Evolutionary conservation across 768 basidiomycete genomes (phyloP).

Genomic region (Goffeauzyma gilvescens): DNA sequence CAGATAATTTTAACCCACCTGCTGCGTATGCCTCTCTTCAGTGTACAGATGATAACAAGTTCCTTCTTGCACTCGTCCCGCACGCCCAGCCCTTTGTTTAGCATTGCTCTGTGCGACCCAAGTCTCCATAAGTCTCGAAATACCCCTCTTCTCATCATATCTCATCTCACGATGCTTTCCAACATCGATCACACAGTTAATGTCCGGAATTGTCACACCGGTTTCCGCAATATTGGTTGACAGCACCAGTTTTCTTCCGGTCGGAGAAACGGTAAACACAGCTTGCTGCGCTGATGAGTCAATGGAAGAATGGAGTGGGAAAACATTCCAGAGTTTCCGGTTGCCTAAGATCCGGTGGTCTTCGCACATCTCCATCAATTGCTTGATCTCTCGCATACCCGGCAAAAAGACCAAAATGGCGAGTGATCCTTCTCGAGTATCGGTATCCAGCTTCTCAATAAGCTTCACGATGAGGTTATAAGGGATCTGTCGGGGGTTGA

Average conservation of each 20-base stretch:
- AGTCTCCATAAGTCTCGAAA: constrained; percentile 76
- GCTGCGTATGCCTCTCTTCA: constrained; percentile 60
- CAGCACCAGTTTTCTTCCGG: constrained; percentile 81
- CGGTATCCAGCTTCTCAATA: constrained; percentile 65
- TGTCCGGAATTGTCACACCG: constrained; percentile 93
- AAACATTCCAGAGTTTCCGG: constrained; percentile 47
- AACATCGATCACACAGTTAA: constrained; percentile 85
- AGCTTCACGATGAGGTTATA: constrained; percentile 74
- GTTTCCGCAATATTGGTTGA: constrained; percentile 91
- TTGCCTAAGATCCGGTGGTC: constrained; percentile 58
- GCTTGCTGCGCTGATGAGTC: constrained; percentile 77
- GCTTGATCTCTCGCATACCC: constrained; percentile 79
- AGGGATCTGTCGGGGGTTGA: constrained; percentile 74
- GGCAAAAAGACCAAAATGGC: constrained; percentile 88
- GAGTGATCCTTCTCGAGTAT: constrained; percentile 45
- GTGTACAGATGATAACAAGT: constrained; percentile 94
- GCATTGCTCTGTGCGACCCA: constrained; percentile 85
- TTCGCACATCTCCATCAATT: constrained; percentile 57
- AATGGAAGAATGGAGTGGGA: constrained; percentile 78
- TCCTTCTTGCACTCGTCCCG: constrained; percentile 74
- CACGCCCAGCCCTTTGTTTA: constrained; percentile 58
- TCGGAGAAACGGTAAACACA: constrained; percentile 72
- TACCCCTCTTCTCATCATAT: constrained; percentile 92
- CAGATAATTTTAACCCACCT: constrained; percentile 35
- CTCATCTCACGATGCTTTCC: constrained; percentile 91